Conservation (phyloP, 495 filamentous ascomycete genomes). For the Trichoderma gamsii region DNA sequence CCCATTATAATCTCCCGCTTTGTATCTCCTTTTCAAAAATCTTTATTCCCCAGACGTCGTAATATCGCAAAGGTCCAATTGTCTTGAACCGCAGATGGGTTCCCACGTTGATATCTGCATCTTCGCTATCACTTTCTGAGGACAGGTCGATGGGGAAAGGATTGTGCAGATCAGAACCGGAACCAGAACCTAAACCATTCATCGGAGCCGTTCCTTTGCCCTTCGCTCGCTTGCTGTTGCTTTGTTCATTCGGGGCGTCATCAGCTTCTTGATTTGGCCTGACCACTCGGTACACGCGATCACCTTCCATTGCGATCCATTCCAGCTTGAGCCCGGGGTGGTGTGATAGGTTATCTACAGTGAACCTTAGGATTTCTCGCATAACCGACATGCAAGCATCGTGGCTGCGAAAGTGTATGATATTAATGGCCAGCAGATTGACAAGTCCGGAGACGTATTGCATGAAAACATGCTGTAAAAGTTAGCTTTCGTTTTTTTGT, state of each 20-base stretch:
- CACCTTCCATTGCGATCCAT: conserved; percentile 46
- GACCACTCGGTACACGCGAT: conserved; percentile 38
- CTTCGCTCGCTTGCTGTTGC: conserved; percentile 25
- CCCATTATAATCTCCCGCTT: conserved; percentile 29
- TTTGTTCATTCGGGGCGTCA: conserved; percentile 23
- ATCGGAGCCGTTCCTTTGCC: conserved; percentile 26
- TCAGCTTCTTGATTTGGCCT: conserved; percentile 25
- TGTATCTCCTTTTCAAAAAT: conserved; percentile 49
- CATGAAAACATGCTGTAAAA: conserved; percentile 44
- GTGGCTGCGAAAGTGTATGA: conserved; percentile 43
- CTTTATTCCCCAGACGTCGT: conserved; percentile 40
- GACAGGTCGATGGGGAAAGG: conserved; percentile 19
- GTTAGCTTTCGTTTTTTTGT: conserved; percentile 13
- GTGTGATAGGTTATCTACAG: conserved; percentile 48
- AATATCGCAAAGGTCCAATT: conserved; percentile 37
- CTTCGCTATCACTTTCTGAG: conserved; percentile 34
- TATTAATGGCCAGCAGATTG: conserved; percentile 47
- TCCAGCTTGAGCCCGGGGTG: conserved; percentile 45
- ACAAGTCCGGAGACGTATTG: conserved; percentile 42
- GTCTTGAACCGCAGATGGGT: conserved; percentile 28
- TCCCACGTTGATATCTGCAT: conserved; percentile 22
- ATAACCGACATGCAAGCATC: conserved; percentile 45
- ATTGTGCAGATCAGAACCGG: neutral
- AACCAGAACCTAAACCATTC: no score
- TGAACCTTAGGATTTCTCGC: conserved; percentile 45